Evolutionary conservation across 2,329 filamentous ascomycete genomes (phyloP).

Genomic region (Mollisiaceae sp.): DNA sequence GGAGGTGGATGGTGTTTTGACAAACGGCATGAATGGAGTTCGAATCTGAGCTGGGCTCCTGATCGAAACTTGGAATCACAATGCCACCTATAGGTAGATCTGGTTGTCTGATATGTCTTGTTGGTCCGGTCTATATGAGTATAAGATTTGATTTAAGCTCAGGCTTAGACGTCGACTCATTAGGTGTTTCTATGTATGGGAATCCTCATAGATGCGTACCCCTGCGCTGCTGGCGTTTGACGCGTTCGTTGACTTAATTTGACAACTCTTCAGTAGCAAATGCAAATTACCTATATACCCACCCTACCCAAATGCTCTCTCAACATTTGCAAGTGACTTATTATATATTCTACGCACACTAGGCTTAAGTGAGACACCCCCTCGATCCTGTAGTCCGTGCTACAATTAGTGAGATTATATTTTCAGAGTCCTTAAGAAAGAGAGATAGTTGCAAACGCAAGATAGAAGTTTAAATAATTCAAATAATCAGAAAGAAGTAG

Average conservation of each 20-base stretch:
- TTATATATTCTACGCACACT: too few relatives aligned
- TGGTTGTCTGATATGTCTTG: not conserved
- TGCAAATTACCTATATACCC: too few relatives aligned
- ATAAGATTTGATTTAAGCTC: not conserved
- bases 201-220: not conserved
- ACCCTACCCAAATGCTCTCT: too few relatives aligned
- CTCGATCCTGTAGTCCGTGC: too few relatives aligned
- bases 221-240: not conserved
- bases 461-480: too few relatives aligned
- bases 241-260: not conserved
- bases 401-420: too few relatives aligned
- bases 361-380: too few relatives aligned
- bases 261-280: too few relatives aligned
- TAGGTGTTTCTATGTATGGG: not conserved
- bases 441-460: too few relatives aligned
- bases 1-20: not conserved
- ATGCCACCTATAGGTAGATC: not conserved
- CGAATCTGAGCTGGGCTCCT: not conserved
- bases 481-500: too few relatives aligned
- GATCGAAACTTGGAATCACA: not conserved
- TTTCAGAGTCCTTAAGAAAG: too few relatives aligned
- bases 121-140: not conserved
- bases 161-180: not conserved
- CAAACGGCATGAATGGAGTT: conserved; percentile 6
- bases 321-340: too few relatives aligned